Base-by-base conservation (phyloP, 805 yeast genomes). In the Candida broadrunensis region DNA sequence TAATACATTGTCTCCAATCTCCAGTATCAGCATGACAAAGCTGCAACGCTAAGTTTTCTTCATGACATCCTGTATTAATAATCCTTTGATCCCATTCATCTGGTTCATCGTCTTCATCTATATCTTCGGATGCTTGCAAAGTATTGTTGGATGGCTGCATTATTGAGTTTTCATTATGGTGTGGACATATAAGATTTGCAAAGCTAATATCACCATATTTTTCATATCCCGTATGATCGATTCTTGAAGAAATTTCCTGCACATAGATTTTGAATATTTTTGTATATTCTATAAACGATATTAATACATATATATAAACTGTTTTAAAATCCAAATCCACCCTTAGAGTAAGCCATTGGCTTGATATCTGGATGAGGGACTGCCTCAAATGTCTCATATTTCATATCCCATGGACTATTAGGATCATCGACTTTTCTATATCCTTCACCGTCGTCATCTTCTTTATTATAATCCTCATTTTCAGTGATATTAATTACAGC, bases 281-380 rank as follows among this genome's bases (percentile, higher is more conserved):
- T 21, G 24, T 21, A 21, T 21, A 21, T 21, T 21, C 24, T 21
- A 21, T 21, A 9, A 21, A n/a, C n/a, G n/a, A n/a, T n/a, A n/a
- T n/a, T 21, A 24, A 4, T 16, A 33, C 6, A 33, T 33, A 33
- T 33, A 33, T 24, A 21, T 26, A 13, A 11, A 24, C 9, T 24
- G n/a, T 21, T 29, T 30, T 52, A 69, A 41, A 63, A 69, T 1
- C 73, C 73, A 42, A 69, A 67, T 12, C 73, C 74, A 39, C 69
- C 60, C 56, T 69, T 68, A 25, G 72, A 62, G 58, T 90, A 90
- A 1, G 96, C 96, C 99, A 91, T 91, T 33, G 99, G 97, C 52
- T 83, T 87, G 41, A 93, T 67, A 49, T 84, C 80, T 1, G 99
- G 99, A 64, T 91, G 99, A 19, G 84, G 81, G 14, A 85, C 95